Base-by-base conservation (phyloP, 2,329 filamentous ascomycete species). In the Albifimbria verrucaria region DNA sequence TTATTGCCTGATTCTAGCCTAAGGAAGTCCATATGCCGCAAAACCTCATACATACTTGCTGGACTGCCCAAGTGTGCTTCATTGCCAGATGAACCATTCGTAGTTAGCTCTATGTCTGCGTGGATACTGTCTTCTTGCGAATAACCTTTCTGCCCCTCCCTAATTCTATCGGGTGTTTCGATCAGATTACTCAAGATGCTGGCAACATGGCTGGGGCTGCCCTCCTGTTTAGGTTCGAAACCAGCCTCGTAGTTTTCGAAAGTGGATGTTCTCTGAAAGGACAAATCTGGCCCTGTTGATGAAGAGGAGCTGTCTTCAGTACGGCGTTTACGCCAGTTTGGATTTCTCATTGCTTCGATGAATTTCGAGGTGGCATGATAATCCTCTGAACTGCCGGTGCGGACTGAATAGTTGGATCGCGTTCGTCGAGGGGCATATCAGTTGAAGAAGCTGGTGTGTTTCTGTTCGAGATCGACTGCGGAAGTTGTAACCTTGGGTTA, bases 311-410 rank as follows among this genome's bases (percentile, higher is more conserved):
- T 50, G 18, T 45, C 50, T 3, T 56, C 51, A 9, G 58, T 56
- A 10, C 57, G 53, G 26, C 68, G 67, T 24, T 55, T 57, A 26
- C 68, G 65, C 69, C 69, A 72, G 48, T 72, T 61, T 15, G 67
- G 68, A 24, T 72, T 69, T 22, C 62, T 68, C 63, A 72, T 65
- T 22, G 68, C 69, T 53, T 69, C 63, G 7, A 54, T 48, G 39
- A 65, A 62, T 42, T 62, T 67, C 23, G 60, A 63, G 22, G 41
- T 51, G 7, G 49, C 7, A 11, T 51, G 54, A 6, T 54, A 45
- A 1, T 66, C 65, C 10, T 59, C 62, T 12, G 53, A 54, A 18
- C 55, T 32, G 2, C 63, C 55, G 44, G 49, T 55, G 10, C 58
- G 50, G 11, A 36, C 3, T 18, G 32, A 39, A n/a, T 39, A 39